phyloP scores from a whole-genome alignment of 1,284 basidiomycete species.

The Leucoagaricus sp. region DNA sequence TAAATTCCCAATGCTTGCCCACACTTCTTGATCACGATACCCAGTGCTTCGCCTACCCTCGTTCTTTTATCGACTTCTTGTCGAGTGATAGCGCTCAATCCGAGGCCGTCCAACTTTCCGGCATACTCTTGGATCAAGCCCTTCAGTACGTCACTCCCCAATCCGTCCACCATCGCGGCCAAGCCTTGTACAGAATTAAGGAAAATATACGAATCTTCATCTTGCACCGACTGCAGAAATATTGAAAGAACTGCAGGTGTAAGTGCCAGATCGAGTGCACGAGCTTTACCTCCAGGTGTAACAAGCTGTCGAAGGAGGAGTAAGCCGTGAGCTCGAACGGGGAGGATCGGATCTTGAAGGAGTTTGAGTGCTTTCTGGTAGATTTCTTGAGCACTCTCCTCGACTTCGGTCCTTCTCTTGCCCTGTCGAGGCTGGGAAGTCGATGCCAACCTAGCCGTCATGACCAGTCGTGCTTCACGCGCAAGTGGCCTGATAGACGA shows the following conservation, averaged over 20 bases:
- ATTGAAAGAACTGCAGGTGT: conserved; percentile 86
- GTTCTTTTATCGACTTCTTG: conserved; percentile 78
- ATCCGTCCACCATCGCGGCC: conserved; percentile 76
- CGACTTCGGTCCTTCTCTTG: conserved; percentile 30
- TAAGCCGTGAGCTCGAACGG: conserved; percentile 94
- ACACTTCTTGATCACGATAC: conserved; percentile 74
- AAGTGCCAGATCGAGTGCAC: conserved; percentile 57
- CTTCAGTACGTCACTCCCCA: conserved; percentile 74
- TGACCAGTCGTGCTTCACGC: conserved; percentile 78
- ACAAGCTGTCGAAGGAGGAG: conserved; percentile 81
- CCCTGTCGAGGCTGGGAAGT: conserved; percentile 39
- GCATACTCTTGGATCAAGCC: conserved; percentile 68
- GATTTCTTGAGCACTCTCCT: conserved; percentile 53
- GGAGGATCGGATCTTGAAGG: conserved; percentile 89
- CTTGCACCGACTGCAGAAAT: conserved; percentile 84
- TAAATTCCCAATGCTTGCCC: conserved; percentile 72
- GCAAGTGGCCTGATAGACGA: conserved; percentile 58
- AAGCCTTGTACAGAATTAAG: conserved; percentile 92
- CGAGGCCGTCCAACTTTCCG: conserved; percentile 50
- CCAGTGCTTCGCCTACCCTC: conserved; percentile 88
- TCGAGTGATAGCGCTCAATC: conserved; percentile 48
- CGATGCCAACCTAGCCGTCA: conserved; percentile 74
- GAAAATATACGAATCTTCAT: conserved; percentile 95
- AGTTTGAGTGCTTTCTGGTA: conserved; percentile 90
- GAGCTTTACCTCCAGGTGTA: conserved; percentile 25